Conservation (phyloP, 2,329 filamentous ascomycete species). For the Apiospora arundinis region DNA sequence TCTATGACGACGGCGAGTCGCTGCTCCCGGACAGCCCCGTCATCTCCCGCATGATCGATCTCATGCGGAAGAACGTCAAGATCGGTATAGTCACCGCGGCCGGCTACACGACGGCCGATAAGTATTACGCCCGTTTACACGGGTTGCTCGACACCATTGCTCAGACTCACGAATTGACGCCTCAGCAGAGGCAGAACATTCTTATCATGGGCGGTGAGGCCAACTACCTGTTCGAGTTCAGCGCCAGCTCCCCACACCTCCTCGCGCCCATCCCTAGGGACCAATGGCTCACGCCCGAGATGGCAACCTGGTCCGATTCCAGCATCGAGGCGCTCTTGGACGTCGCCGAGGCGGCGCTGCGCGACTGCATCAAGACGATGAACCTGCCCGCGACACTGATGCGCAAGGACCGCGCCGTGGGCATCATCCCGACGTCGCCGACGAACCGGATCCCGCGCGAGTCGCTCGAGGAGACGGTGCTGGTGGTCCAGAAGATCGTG, state of each 20-base stretch:
- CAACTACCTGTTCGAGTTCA: constrained; percentile 91
- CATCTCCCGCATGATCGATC: constrained; percentile 69
- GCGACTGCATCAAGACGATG: constrained; percentile 81
- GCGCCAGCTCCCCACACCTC: constrained; percentile 66
- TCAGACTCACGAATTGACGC: constrained; percentile 62
- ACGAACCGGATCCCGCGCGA: constrained; percentile 79
- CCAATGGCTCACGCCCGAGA: constrained; percentile 79
- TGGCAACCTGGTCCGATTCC: constrained; percentile 76
- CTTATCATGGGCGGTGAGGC: constrained; percentile 95
- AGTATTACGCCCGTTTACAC: constrained; percentile 86
- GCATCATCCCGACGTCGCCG: constrained; percentile 71
- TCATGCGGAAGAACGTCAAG: constrained; percentile 79
- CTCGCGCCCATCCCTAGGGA: constrained; percentile 70
- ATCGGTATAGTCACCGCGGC: constrained; percentile 97
- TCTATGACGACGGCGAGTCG: constrained; percentile 89
- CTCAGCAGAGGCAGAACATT: constrained; percentile 75
- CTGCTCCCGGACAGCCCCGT: constrained; percentile 79
- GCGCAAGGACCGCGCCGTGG: constrained; percentile 87
- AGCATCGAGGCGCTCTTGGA: constrained; percentile 85
- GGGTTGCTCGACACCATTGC: constrained; percentile 84
- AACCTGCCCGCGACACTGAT: constrained; percentile 80
- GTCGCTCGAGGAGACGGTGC: constrained; percentile 91
- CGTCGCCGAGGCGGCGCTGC: constrained; percentile 83
- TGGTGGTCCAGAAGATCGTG: constrained; percentile 91
- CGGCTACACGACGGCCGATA: constrained; percentile 86